Percentiles rank a stretch among this genome's conserved stretches.
These are phyloP conservation scores for Carpinus fangiana DNA, from an alignment of 306 rosid species.

Conservation along the genomic window DNA sequence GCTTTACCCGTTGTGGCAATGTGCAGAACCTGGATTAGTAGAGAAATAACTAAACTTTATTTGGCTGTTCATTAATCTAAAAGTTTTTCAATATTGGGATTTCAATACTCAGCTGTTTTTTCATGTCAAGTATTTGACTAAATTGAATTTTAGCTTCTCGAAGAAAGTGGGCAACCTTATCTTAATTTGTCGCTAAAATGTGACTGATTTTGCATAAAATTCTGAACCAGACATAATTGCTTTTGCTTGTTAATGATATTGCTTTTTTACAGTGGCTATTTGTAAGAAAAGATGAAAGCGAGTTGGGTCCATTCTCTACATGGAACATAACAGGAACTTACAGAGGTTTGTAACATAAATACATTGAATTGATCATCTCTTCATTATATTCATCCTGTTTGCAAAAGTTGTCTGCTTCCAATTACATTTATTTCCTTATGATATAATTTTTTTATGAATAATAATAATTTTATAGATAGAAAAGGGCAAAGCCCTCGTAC, in stretches of 20 bases:
- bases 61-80: neutral
- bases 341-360: slow-evolving; percentile 58
- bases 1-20: slow-evolving; percentile 16
- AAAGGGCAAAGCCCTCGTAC: too few species aligned
- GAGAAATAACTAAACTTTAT: slow-evolving; percentile 3
- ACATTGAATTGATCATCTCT: neutral
- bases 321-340: slow-evolving; percentile 99
- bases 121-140: neutral
- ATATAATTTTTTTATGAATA: neutral
- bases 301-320: slow-evolving; percentile 76
- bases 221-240: slow-evolving; percentile 26
- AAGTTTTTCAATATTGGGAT: neutral
- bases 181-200: slow-evolving; percentile 4
- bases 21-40: slow-evolving; percentile 15
- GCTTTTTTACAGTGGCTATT: slow-evolving; percentile 81
- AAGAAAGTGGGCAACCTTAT: neutral
- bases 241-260: slow-evolving; percentile 35
- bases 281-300: slow-evolving; percentile 78
- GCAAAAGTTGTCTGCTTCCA: neutral
- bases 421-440: neutral
- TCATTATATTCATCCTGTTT: neutral
- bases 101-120: neutral
- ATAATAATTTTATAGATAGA: too few species aligned
- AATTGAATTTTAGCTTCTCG: neutral
- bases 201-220: slow-evolving; percentile 15